phyloP scores from a whole-genome alignment of 2,329 filamentous ascomycete species.

The Penicillium sp. region DNA sequence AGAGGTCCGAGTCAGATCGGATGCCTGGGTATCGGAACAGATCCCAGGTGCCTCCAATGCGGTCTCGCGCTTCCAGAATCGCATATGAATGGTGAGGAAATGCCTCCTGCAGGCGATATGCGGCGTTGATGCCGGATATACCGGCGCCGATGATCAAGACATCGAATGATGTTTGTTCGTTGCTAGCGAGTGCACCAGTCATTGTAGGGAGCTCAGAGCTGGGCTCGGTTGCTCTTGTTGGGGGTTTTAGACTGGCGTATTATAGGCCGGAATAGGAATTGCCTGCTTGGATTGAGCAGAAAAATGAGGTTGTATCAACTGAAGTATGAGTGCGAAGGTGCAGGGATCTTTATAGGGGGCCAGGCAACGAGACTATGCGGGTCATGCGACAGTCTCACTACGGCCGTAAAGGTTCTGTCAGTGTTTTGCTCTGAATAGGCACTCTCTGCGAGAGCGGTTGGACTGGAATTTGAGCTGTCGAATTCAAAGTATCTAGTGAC shows the following conservation, averaged over 20 bases:
- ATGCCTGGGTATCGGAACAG: slow-evolving; percentile 3
- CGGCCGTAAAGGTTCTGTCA: not conserved
- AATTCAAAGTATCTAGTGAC: not conserved
- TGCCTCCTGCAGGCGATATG: not conserved
- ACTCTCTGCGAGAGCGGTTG: not conserved
- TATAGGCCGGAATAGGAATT: not conserved
- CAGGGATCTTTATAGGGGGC: not conserved
- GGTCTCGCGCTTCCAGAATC: not conserved
- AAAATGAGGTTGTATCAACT: not conserved
- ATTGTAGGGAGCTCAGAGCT: not conserved
- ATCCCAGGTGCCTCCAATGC: slow-evolving; percentile 3
- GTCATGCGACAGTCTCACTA: not conserved
- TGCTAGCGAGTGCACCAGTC: not conserved
- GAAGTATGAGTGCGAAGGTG: not conserved
- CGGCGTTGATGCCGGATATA: slow-evolving; percentile 2
- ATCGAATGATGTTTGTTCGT: not conserved
- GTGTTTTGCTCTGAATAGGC: not conserved
- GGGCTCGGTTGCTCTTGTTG: not conserved
- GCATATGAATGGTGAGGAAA: not conserved
- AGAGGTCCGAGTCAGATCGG: slow-evolving; percentile 1
- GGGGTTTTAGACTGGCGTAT: not conserved
- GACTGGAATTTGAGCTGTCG: not conserved
- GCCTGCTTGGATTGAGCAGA: not conserved
- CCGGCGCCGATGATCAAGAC: slow-evolving; percentile 4
- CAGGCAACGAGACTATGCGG: not conserved